Conservation (phyloP, 495 filamentous ascomycete species). For the Penicillium pancosmium region DNA sequence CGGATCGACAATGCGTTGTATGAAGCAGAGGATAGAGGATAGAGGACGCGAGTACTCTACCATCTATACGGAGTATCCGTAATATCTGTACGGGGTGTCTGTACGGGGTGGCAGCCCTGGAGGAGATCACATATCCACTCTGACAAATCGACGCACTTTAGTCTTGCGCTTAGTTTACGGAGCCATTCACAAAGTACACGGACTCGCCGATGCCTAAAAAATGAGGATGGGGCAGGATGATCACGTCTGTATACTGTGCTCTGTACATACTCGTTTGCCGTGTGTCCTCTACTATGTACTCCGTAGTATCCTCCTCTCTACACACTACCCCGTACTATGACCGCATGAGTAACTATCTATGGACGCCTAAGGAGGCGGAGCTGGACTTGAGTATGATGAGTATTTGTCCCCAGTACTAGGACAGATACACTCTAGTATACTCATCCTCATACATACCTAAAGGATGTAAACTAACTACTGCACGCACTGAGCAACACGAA, state of each 20-base stretch:
- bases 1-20: neutral
- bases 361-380: slow-evolving; percentile 1
- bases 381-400: neutral
- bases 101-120: neutral
- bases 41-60: no score
- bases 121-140: neutral
- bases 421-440: no score
- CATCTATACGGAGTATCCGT: no score
- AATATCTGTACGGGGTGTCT: no score
- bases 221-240: neutral
- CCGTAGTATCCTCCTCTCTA: neutral
- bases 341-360: neutral
- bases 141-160: neutral
- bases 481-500: neutral
- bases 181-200: slow-evolving; percentile 13
- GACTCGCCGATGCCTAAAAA: slow-evolving; percentile 15
- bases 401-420: neutral
- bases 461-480: neutral
- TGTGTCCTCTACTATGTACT: neutral
- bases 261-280: no score
- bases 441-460: no score
- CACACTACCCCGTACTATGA: no score
- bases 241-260: neutral
- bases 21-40: no score
- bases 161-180: neutral